Conservation (phyloP, 2,329 filamentous ascomycete genomes). For the Colletotrichum chrysophilum region DNA sequence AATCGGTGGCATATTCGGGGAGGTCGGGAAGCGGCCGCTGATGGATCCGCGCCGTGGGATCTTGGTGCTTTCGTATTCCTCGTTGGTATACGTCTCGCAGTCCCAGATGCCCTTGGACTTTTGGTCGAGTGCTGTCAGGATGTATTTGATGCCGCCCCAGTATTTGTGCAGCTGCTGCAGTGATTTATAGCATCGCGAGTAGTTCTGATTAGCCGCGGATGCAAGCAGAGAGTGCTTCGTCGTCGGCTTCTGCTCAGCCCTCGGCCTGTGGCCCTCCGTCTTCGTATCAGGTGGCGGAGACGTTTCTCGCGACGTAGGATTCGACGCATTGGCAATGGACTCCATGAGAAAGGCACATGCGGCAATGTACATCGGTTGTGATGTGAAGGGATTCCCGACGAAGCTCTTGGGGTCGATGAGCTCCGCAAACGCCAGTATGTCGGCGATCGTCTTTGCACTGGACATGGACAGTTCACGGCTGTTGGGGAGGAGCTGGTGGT, state of each 20-base stretch:
- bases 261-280: constrained; percentile 12
- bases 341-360: constrained; percentile 90
- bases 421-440: constrained; percentile 86
- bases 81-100: constrained; percentile 68
- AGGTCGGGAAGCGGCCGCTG: constrained; percentile 46
- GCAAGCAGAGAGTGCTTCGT: constrained; percentile 78
- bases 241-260: constrained; percentile 42
- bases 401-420: constrained; percentile 86
- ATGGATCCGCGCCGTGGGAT: constrained; percentile 44
- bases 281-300: constrained; percentile 49
- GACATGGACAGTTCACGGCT: constrained; percentile 85
- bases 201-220: constrained; percentile 84
- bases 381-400: constrained; percentile 87
- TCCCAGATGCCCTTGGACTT: constrained; percentile 88
- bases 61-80: constrained; percentile 80
- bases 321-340: constrained; percentile 73
- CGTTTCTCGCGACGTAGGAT: constrained; percentile 65
- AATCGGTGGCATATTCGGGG: constrained; percentile 62
- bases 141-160: constrained; percentile 88
- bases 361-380: constrained; percentile 90
- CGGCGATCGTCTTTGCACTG: constrained; percentile 89
- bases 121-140: constrained; percentile 84
- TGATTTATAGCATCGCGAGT: constrained; percentile 85
- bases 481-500: constrained; percentile 77
- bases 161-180: constrained; percentile 81